phyloP scores from a whole-genome alignment of 441 rosid species.

The Jatropha podagrica region DNA sequence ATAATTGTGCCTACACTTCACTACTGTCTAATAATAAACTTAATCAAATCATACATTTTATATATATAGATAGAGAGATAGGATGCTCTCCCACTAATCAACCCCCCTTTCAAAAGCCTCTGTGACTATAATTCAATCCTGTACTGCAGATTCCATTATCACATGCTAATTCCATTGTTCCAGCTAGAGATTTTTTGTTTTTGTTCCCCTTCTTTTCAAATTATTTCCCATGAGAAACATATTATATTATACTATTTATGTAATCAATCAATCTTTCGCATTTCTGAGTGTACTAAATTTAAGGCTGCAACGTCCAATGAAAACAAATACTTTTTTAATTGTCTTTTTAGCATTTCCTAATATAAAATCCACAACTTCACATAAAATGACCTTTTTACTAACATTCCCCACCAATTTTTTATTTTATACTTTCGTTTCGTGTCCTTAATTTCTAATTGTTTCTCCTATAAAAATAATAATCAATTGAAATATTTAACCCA shows the following conservation, averaged over 20 bases:
- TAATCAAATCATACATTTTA: slow-evolving; percentile 5
- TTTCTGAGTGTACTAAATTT: background rate
- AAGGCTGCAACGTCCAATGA: background rate
- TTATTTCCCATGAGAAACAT: background rate
- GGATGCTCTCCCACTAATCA: background rate
- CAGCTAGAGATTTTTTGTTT: slow-evolving; percentile 26
- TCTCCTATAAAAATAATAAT: no score
- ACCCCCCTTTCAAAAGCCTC: slow-evolving; percentile 12
- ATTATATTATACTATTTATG: background rate
- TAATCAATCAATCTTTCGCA: background rate
- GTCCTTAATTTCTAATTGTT: no score
- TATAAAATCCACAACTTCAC: background rate
- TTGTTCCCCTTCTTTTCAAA: background rate
- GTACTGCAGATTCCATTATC: slow-evolving; percentile 26
- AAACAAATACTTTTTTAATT: slow-evolving; percentile 6
- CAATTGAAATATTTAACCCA: no score
- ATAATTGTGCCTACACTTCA: slow-evolving; percentile 18
- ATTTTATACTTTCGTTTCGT: no score
- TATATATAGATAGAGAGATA: no score
- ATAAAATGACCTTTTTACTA: background rate
- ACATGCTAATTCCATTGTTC: slow-evolving; percentile 33
- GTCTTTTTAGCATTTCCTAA: slow-evolving; percentile 28
- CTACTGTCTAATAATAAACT: background rate
- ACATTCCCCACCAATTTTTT: background rate
- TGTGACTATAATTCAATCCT: slow-evolving; percentile 9